Percentiles rank a stretch among this genome's conserved stretches.
Conservation (phyloP, 2,329 filamentous ascomycete species). For the Fusarium albidum region DNA sequence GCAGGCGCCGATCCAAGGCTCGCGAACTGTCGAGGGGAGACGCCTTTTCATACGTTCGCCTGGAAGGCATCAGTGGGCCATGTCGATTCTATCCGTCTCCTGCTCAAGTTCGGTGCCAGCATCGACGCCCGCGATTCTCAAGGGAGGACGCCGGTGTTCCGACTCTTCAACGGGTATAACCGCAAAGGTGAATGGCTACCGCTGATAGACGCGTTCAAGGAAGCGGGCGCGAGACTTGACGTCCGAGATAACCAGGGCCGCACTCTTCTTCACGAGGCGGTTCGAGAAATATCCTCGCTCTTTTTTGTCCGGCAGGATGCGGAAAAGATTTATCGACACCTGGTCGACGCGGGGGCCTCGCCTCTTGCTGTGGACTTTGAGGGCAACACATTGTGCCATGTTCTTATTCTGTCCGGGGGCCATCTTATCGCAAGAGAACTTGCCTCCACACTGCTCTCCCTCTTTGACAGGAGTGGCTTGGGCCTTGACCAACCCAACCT, state of each 20-base stretch:
- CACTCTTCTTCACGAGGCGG: slow-evolving; percentile 20
- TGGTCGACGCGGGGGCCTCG: slow-evolving; percentile 17
- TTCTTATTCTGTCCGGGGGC: slow-evolving; percentile 3
- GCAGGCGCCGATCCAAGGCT: slow-evolving; percentile 36
- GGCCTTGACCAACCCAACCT: slow-evolving; percentile 14
- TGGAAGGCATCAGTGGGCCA: neutral
- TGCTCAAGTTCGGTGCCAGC: slow-evolving; percentile 13
- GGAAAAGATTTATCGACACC: slow-evolving; percentile 3
- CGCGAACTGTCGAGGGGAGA: slow-evolving; percentile 12
- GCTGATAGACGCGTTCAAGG: neutral
- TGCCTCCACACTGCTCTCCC: neutral
- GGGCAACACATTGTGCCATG: slow-evolving; percentile 30
- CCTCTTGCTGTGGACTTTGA: slow-evolving; percentile 16
- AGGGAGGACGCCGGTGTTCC: slow-evolving; percentile 20
- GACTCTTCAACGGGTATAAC: neutral
- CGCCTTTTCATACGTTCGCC: slow-evolving; percentile 23
- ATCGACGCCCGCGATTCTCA: slow-evolving; percentile 14
- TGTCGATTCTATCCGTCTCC: neutral
- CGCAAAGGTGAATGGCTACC: neutral
- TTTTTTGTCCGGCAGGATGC: neutral
- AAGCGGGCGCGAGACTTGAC: slow-evolving; percentile 6
- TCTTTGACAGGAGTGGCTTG: slow-evolving; percentile 12
- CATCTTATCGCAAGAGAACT: neutral
- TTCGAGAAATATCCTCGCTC: neutral
- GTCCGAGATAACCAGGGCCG: slow-evolving; percentile 12